Base-by-base conservation (phyloP, 768 basidiomycete species). In the Paxillus involutus region DNA sequence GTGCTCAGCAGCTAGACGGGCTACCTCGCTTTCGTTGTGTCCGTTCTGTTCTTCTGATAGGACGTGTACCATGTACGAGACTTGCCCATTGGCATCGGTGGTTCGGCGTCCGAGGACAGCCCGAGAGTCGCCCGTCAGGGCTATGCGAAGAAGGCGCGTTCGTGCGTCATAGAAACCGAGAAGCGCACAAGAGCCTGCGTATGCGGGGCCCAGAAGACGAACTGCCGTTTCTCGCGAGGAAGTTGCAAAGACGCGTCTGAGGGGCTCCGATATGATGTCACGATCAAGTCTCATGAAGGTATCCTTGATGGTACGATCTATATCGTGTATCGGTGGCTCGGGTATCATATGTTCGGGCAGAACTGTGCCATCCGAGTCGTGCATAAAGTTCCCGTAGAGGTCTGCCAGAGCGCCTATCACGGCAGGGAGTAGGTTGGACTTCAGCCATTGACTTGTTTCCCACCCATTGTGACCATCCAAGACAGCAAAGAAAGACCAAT, bases 51-150 rank as follows among this genome's bases (percentile, higher is more conserved):
- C 77, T 8, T 64, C 52, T 19, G 75, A 70, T 51, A 80, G 71
- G 19, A 74, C 64, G 42, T 73, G 74, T 2, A 73, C 71, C 26
- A 72, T 70, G 59, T 75, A 81, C 30, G 47, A 53, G 13, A 57
- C 64, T n/a, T 52, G 47, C 6, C 73, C 72, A 37, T 70, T 55
- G 24, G 61, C 55, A 33, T 56, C 49, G 3, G 43, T 45, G 2
- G 67, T 57, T 2, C 71, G 73, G 21, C 80, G 67, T 0, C 80
- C 81, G 12, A 81, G 68, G 4, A 82, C 69, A 2, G 80, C 80
- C 39, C 79, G 77, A 5, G 74, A 78, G 57, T 80, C 77, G 0
- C 80, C 80, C 0, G 76, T 76, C 21, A 76, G 60, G 1, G 78
- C 76, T 14, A 80, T 65, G 52, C 73, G 75, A 2, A 81, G 64